Conservation (phyloP, 179 eudicot species). For the Silene noctiflora region DNA sequence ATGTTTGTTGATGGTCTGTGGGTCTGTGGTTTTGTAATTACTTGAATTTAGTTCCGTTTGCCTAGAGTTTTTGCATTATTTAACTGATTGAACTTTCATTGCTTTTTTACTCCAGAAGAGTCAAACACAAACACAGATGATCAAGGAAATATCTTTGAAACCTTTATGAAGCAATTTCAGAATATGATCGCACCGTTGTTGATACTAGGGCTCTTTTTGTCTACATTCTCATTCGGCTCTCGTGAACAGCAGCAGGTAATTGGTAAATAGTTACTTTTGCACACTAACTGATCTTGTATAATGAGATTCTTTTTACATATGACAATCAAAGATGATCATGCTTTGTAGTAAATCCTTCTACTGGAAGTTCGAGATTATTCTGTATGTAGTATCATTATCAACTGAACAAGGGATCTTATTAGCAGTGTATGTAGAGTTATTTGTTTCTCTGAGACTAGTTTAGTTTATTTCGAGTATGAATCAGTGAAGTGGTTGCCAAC, state of each 20-base stretch:
- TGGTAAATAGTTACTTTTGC: background rate
- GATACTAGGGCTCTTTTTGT: conserved; percentile 54
- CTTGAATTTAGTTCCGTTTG: background rate
- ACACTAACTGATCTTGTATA: background rate
- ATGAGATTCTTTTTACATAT: background rate
- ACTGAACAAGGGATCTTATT: conserved; percentile 7
- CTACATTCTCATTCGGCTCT: conserved; percentile 47
- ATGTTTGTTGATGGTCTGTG: background rate
- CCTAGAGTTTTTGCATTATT: background rate
- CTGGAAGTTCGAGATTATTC: background rate
- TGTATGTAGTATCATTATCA: too few relatives aligned
- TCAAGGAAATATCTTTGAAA: conserved; percentile 43
- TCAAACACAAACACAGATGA: conserved; percentile 54
- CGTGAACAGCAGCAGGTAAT: conserved; percentile 67
- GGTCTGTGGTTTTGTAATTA: background rate
- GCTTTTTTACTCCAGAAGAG: conserved; percentile 47
- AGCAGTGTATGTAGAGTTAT: background rate
- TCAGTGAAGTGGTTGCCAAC: conserved; percentile 34
- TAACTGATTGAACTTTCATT: background rate
- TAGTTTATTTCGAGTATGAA: conserved; percentile 36
- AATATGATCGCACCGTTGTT: conserved; percentile 51
- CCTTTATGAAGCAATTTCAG: conserved; percentile 58
- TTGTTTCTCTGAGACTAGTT: conserved; percentile 25
- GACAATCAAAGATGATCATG: background rate
- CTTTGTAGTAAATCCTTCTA: conserved; percentile 2